Conservation (phyloP, 768 basidiomycete species). For the Pisolithus tinctorius region DNA sequence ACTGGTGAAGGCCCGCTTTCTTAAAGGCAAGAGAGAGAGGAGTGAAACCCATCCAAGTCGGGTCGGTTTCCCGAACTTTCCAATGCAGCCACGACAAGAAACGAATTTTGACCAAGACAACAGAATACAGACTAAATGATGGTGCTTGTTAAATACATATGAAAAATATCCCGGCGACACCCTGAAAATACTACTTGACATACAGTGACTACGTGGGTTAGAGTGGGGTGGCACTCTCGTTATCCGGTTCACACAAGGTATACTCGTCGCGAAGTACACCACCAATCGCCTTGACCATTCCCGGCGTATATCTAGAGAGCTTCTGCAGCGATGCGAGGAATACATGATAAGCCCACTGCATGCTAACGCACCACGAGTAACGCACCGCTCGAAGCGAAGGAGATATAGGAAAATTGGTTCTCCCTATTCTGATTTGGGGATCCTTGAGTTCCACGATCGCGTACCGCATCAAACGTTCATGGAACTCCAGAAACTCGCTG, state of each 20-base stretch:
- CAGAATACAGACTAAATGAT: too few species aligned
- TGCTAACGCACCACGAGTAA: neutral
- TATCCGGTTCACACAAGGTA: neutral
- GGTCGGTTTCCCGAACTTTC: too few species aligned
- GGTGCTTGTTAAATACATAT: too few species aligned
- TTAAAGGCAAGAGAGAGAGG: too few species aligned
- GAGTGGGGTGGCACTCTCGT: neutral
- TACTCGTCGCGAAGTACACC: neutral
- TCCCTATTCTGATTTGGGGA: neutral
- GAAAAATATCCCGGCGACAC: too few species aligned
- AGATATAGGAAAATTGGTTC: neutral
- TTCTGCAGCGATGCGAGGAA: neutral
- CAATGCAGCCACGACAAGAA: too few species aligned
- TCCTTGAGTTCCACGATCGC: neutral
- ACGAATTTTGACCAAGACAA: too few species aligned
- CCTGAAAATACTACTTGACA: too few species aligned
- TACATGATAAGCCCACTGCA: neutral
- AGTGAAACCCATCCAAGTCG: too few species aligned
- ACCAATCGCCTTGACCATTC: neutral
- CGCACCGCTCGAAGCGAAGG: neutral
- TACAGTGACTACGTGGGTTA: neutral
- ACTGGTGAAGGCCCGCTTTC: too few species aligned
- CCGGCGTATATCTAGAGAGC: neutral
- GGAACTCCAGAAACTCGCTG: neutral
- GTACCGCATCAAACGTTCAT: neutral